A percentile compares a stretch with the other conserved stretches of the same genome.
Evolutionary conservation across 768 basidiomycete species (phyloP).

Genomic region (Boletales sp.): DNA sequence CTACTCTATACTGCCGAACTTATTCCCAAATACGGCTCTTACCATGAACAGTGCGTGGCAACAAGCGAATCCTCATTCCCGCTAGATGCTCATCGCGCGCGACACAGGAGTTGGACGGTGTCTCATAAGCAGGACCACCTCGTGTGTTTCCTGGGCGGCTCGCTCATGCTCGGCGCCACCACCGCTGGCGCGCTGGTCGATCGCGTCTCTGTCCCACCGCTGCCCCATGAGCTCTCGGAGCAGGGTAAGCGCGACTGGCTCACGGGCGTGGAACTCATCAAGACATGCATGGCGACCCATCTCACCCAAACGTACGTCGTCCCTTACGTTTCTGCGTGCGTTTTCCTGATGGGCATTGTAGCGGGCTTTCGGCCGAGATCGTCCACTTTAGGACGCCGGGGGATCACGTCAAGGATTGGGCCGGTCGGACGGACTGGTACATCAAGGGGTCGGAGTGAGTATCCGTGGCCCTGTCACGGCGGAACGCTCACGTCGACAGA

Average conservation of each 20-base stretch:
- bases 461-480: background rate
- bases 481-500: constrained; percentile 15
- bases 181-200: constrained; percentile 51
- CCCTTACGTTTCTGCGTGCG: background rate
- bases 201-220: constrained; percentile 66
- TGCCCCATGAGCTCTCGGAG: constrained; percentile 54
- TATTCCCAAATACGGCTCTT: constrained; percentile 45
- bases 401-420: constrained; percentile 47
- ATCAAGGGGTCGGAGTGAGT: constrained; percentile 76
- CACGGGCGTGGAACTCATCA: constrained; percentile 74
- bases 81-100: constrained; percentile 1
- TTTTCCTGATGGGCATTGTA: constrained; percentile 24
- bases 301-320: constrained; percentile 72
- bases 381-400: constrained; percentile 74
- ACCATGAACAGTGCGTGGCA: constrained; percentile 33
- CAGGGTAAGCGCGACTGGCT: constrained; percentile 75
- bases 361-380: constrained; percentile 86
- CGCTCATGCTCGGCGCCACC: constrained; percentile 86
- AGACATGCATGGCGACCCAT: constrained; percentile 86
- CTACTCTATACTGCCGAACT: constrained; percentile 84
- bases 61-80: too few species aligned
- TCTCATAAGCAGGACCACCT: constrained; percentile 93
- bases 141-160: constrained; percentile 92
- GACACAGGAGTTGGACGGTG: constrained; percentile 62
- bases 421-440: constrained; percentile 70